These are phyloP conservation scores for Tolypocladium capitatum DNA, from an alignment of 2,329 filamentous ascomycete genomes.

Conservation along the genomic window DNA sequence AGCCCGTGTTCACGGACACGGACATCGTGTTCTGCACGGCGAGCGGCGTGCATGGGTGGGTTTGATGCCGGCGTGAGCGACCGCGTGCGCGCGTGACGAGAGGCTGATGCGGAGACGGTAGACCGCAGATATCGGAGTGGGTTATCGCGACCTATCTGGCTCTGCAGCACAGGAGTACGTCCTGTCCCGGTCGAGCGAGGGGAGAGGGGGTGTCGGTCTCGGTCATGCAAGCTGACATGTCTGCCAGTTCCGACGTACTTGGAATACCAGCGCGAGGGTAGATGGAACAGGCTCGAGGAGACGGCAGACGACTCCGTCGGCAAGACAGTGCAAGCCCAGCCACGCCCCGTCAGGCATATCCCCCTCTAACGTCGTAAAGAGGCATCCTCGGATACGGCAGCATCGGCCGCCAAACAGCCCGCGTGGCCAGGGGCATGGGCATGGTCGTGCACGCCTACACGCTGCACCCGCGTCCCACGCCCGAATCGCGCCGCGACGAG, in stretches of 20 bases:
- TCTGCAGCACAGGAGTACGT: background rate
- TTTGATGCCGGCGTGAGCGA: no score
- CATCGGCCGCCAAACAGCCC: conserved; percentile 40
- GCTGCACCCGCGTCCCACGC: conserved; percentile 40
- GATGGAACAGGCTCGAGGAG: background rate
- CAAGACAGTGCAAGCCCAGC: background rate
- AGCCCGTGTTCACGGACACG: background rate
- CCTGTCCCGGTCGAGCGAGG: no score
- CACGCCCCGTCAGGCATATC: no score
- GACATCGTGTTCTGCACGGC: background rate
- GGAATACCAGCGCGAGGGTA: background rate
- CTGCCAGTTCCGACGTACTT: background rate
- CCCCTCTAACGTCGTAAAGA: conserved; percentile 11
- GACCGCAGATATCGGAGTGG: background rate
- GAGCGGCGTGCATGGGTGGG: background rate
- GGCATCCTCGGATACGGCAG: conserved; percentile 41
- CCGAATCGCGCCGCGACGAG: background rate
- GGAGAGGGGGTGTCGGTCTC: no score
- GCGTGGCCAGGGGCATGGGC: conserved; percentile 50
- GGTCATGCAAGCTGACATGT: no score
- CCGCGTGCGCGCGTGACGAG: no score
- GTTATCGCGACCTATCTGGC: background rate
- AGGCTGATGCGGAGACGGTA: background rate
- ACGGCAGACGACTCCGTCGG: background rate
- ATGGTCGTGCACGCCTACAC: conserved; percentile 67